These are phyloP conservation scores for Coemansia umbellata DNA, from an alignment of 192 early-diverging fungal species.

Conservation along the genomic window DNA sequence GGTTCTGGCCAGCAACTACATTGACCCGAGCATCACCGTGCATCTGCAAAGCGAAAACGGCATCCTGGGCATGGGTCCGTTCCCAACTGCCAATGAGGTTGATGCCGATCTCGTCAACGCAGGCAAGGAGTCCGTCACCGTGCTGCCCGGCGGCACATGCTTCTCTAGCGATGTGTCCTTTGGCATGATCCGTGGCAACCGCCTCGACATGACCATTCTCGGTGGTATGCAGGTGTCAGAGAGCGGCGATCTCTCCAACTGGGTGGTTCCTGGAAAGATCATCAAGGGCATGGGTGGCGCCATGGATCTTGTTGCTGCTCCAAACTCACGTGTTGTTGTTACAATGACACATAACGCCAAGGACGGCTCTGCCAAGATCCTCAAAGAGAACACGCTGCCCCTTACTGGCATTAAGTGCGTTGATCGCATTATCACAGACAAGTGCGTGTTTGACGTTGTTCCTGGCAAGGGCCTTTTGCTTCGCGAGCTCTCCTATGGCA, in stretches of 20 bases:
- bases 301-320: conserved; percentile 73
- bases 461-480: conserved; percentile 55
- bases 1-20: conserved; percentile 72
- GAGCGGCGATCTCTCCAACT: conserved; percentile 76
- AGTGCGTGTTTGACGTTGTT: conserved; percentile 68
- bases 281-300: conserved; percentile 84
- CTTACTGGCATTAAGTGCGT: conserved; percentile 68
- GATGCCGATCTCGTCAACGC: conserved; percentile 80
- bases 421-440: conserved; percentile 63
- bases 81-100: conserved; percentile 65
- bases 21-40: conserved; percentile 63
- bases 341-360: conserved; percentile 66
- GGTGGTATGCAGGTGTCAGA: conserved; percentile 76
- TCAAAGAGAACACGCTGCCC: conserved; percentile 66
- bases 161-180: conserved; percentile 77
- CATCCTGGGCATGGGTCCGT: conserved; percentile 72
- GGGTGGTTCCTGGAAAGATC: conserved; percentile 83
- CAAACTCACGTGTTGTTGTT: conserved; percentile 68
- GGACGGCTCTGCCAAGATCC: conserved; percentile 69
- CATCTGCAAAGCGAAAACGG: conserved; percentile 79
- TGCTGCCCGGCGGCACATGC: conserved; percentile 61
- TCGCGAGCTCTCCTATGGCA: conserved; percentile 62
- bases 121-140: conserved; percentile 75
- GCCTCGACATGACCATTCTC: conserved; percentile 71
- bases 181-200: conserved; percentile 75